Evolutionary conservation across 768 basidiomycete species (phyloP), one percentile per base, ranked within the genome.

Genomic region (Suillus occidentalis): DNA sequence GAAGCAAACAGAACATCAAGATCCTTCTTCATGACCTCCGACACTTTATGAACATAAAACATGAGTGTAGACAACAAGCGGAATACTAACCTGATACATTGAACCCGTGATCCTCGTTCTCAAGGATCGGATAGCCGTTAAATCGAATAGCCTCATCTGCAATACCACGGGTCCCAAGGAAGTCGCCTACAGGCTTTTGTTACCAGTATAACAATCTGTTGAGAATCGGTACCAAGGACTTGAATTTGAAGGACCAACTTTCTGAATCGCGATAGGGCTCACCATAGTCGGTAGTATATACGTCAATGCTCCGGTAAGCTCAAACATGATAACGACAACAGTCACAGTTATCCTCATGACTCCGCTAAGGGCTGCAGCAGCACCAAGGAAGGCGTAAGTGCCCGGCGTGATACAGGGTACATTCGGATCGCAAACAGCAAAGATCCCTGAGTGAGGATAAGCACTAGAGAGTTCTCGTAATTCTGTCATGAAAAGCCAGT

Each of bases 301-400:
- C 22, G 95, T 98, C 72, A 99, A 76, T 7, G 97, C 97, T 14
- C 97, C 97, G 4, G 97, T 99, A 22, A 99, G 83, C 72, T 99
- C 97, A 75, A 98, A 99, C 95, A 99, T 99, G 77, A 99, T 96
- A 42, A 99, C 97, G 9, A 99, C 97, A 6, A 99, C 95, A 0
- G 96, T 94, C 34, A 99, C 95, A 0, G 97, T 99, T 64, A 99
- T 92, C 70, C 96, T 86, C 86, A 98, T 99, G 61, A 99, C 89
- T 40, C 97, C 97, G 62, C 97, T 95, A 49, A 99, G 80, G 16
- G 95, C 92, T 7, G 97, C 97, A 4, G 97, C 97, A 1, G 97
- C 97, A 7, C 97, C 97, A 14, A 99, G 83, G 72, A 99, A 94
- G 2, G 97, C 97, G 77, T 99, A 99, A 10, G 97, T 98, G 22